Evolutionary conservation across 2,329 filamentous ascomycete genomes (phyloP), one percentile per base, ranked within the genome.

Genomic region (Diaporthe sp.): DNA sequence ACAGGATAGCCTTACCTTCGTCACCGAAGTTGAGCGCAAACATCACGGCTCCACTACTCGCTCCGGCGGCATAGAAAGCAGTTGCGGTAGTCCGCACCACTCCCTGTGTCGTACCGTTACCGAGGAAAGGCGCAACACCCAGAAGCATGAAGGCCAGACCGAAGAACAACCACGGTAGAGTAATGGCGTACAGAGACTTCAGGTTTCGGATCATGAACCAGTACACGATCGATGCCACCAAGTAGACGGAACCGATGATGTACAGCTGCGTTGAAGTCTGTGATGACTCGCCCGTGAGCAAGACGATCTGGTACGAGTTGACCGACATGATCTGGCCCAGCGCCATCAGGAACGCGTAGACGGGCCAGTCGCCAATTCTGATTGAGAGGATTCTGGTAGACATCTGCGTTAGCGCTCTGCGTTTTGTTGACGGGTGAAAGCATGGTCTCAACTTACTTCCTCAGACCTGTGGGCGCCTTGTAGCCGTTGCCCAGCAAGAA

Each of bases 21-120:
- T 90, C 89, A 76, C 91, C 91, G 78, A 92, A 93, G 81, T 93
- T 93, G 71, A 93, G 86, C 2, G 91, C 88, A 78, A 93, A 93
- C 84, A 90, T 92, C 76, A 93, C 85, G 0, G 89, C 90, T 28
- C 92, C 92, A 60, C 89, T 90, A 19, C 90, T 87, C 9, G 91
- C 92, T 9, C 91, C 92, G 15, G 88, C 85, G 1, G 91, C 89
- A 79, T 93, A 93, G 38, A 91, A 78, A 7, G 85, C 91, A 7
- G 90, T 91, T 12, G 89, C 92, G 12, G 90, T 84, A 74, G 92
- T 89, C 78, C 92, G 89, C 22, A 92, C 83, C 86, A 76, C 75
- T 38, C 85, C 87, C 50, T 87, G 85, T 52, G 42, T 35, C 7
- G 80, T 81, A 66, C 80, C 77, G 40, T 85, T 82, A 0, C 77